Conservation (phyloP, 257 asterid genomes). For the Forsythia suspensa region DNA sequence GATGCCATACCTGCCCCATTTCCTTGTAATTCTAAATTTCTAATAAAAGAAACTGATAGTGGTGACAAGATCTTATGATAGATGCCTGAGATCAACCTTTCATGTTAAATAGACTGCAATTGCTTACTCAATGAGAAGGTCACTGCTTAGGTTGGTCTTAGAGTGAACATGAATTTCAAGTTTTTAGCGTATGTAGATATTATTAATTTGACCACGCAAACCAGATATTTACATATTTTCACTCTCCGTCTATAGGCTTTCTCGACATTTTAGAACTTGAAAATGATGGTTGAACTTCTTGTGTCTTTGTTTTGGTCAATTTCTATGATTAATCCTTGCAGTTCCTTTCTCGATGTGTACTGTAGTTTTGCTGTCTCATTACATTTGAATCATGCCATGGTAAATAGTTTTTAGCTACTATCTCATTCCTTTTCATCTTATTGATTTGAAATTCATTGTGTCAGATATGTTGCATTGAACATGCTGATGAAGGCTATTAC, state of each 20-base stretch:
- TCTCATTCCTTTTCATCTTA: conserved; percentile 27
- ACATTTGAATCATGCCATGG: conserved; percentile 12
- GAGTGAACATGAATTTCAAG: background rate
- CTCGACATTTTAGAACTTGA: background rate
- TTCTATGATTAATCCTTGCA: conserved; percentile 1
- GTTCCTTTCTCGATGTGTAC: conserved; percentile 11
- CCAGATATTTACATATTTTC: background rate
- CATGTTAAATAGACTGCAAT: background rate
- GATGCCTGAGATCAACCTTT: background rate
- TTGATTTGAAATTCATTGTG: conserved; percentile 25
- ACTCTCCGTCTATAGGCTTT: background rate
- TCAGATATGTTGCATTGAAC: conserved; percentile 96
- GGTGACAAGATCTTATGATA: background rate
- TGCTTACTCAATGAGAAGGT: background rate
- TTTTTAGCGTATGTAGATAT: background rate
- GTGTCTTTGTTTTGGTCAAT: conserved; percentile 1
- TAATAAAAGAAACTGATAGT: background rate
- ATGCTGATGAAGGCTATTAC: conserved; percentile 95
- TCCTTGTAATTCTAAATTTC: background rate
- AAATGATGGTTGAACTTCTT: conserved; percentile 1
- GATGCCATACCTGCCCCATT: background rate
- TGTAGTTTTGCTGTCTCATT: conserved; percentile 6
- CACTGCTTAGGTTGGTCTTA: background rate
- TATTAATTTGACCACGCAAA: background rate
- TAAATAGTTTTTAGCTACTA: conserved; percentile 11